Conservation (phyloP, 805 yeast species). For the Blastobotrys attinorum region DNA sequence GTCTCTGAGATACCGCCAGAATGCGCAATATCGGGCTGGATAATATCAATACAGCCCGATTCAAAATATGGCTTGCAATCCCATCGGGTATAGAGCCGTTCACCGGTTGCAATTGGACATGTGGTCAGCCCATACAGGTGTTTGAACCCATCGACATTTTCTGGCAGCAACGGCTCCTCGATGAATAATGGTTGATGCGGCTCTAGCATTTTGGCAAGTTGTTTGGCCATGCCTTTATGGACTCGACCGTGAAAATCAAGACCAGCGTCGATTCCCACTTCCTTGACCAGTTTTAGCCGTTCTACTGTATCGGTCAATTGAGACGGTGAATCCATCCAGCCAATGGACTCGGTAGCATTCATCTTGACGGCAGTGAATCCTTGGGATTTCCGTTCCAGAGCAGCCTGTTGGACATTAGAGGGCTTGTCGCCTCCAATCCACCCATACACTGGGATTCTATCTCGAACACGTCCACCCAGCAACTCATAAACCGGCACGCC, state of each 20-base stretch:
- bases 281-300: slow-evolving; percentile 19
- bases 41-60: slow-evolving; percentile 22
- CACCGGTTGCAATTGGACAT: slow-evolving; percentile 25
- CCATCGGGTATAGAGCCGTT: slow-evolving; percentile 24
- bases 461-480: slow-evolving; percentile 27
- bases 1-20: slow-evolving; percentile 27
- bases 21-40: slow-evolving; percentile 26
- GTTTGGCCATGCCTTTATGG: slow-evolving; percentile 28
- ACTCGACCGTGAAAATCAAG: slow-evolving; percentile 27
- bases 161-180: slow-evolving; percentile 27
- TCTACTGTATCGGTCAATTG: slow-evolving; percentile 23
- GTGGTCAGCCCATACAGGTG: slow-evolving; percentile 19
- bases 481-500: slow-evolving; percentile 27
- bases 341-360: slow-evolving; percentile 27
- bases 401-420: slow-evolving; percentile 22
- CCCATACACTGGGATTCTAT: slow-evolving; percentile 24
- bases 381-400: slow-evolving; percentile 23
- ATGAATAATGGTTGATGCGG: slow-evolving; percentile 25
- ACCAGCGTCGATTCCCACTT: slow-evolving; percentile 25
- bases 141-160: slow-evolving; percentile 20
- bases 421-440: slow-evolving; percentile 30
- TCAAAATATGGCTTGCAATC: slow-evolving; percentile 22
- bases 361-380: slow-evolving; percentile 30
- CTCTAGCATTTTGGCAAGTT: slow-evolving; percentile 22
- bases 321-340: slow-evolving; percentile 23